Base-by-base conservation (phyloP, 106 monocot genomes). In the Apostasia ramifera region DNA sequence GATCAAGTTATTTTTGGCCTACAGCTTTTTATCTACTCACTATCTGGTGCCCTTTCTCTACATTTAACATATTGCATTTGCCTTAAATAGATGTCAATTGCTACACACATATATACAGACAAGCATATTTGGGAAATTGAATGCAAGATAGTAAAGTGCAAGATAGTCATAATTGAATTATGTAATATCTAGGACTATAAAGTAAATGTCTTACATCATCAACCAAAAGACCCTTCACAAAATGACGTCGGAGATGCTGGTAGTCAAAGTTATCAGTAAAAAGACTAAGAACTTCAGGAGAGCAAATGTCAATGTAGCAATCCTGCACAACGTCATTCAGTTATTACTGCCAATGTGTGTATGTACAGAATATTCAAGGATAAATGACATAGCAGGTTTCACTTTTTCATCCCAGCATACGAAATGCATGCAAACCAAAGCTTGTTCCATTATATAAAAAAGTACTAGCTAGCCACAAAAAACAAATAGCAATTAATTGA, bases 231-330 rank as follows among this genome's bases (percentile, higher is more conserved):
- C 93, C 93, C 83, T 98, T 98, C 55, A 98, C 83, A 74, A 98
- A 98, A 80, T 98, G 93, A 58, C 92, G 93, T 13, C 98, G 92
- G 56, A 98, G 93, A 81, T 98, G 93, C 63, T 98, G 98, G 74
- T 98, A 98, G 73, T 98, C 98, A 75, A 98, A 98, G 74, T 98
- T 98, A 78, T 98, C 98, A 7, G 81, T 83, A 52, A 98, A 93
- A 66, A 98, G 84, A 76, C 90, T 93, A 50, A 98, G 84, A 77
- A 98, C 90, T 79, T 93, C 87, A 42, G 79, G 90, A 78, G 98
- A 98, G 70, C 98, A 98, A 62, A 98, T 98, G 81, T 98, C 98
- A 54, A 98, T 85, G 72, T 87, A 98, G 54, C 98, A 98, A 84
- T 98, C 98, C 98, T 98, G 87, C 71, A 85, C 48, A 63, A 63